Evolutionary conservation across 2,329 filamentous ascomycete species (phyloP).

Genomic region (Raffaelea ambrosiae): DNA sequence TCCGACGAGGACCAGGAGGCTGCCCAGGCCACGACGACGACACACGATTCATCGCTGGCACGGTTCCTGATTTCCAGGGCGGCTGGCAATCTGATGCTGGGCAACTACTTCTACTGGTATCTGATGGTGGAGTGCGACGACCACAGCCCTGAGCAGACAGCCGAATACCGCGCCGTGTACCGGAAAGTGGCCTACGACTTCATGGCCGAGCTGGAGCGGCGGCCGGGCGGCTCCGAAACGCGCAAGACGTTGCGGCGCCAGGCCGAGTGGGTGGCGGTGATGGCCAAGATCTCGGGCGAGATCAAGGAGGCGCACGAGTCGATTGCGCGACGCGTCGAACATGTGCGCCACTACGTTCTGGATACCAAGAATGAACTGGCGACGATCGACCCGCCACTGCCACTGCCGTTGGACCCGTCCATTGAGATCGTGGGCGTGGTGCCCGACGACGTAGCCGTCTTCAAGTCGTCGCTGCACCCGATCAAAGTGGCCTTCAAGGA

Average conservation of each 20-base stretch:
- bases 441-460: constrained; percentile 76
- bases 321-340: constrained; percentile 71
- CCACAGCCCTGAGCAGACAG: constrained; percentile 61
- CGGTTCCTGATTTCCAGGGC: constrained; percentile 84
- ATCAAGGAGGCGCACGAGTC: constrained; percentile 74
- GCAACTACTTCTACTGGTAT: constrained; percentile 97
- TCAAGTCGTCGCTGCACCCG: constrained; percentile 90
- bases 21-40: constrained; percentile 37
- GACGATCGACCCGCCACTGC: constrained; percentile 74
- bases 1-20: neutral
- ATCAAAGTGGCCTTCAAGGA: constrained; percentile 90
- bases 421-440: constrained; percentile 71
- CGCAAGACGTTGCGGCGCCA: constrained; percentile 74
- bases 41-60: constrained; percentile 74
- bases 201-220: constrained; percentile 75
- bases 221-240: constrained; percentile 60
- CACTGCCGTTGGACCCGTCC: constrained; percentile 80
- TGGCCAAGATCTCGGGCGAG: constrained; percentile 84
- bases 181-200: constrained; percentile 93
- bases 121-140: constrained; percentile 97
- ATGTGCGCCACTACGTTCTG: constrained; percentile 72
- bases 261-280: constrained; percentile 77
- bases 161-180: constrained; percentile 73
- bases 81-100: constrained; percentile 78
- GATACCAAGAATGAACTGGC: constrained; percentile 87